Conservation (phyloP, 768 basidiomycete species). For the Boletus patriciae region DNA sequence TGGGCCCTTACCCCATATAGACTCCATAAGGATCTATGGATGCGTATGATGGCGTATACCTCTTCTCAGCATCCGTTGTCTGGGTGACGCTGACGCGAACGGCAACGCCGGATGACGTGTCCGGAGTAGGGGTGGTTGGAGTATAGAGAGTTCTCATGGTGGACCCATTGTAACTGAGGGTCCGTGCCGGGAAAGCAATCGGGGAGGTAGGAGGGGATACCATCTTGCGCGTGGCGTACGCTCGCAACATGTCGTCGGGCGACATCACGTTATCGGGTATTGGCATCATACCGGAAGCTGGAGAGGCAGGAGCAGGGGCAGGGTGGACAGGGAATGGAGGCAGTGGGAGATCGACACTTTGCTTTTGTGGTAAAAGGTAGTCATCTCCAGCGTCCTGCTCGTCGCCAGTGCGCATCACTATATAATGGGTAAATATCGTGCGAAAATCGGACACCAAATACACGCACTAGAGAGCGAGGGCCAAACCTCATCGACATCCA, state of each 20-base stretch:
- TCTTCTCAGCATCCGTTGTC: constrained; percentile 19
- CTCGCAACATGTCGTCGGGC: constrained; percentile 77
- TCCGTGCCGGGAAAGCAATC: constrained; percentile 31
- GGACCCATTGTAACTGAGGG: constrained; percentile 24
- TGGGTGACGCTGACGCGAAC: constrained; percentile 10
- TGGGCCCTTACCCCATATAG: constrained; percentile 6
- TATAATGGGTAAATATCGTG: constrained; percentile 8
- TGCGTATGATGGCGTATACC: constrained; percentile 27
- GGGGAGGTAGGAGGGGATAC: constrained; percentile 35
- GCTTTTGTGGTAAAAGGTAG: constrained; percentile 43
- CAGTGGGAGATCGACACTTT: constrained; percentile 28
- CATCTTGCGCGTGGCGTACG: constrained; percentile 56
- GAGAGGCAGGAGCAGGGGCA: constrained; percentile 35
- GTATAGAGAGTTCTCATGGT: constrained; percentile 33
- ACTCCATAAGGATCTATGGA: constrained; percentile 27
- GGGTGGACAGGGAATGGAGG: constrained; percentile 36
- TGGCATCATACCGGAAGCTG: constrained; percentile 38
- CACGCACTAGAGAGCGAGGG: constrained; percentile 66
- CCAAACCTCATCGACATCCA: constrained; percentile 64
- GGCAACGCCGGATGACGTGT: background rate
- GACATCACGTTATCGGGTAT: constrained; percentile 46
- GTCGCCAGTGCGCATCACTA: constrained; percentile 73
- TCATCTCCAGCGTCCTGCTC: constrained; percentile 35
- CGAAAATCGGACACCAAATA: background rate
- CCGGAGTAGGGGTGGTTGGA: constrained; percentile 17